Evolutionary conservation across 768 basidiomycete species (phyloP).

Genomic region (Auriscalpium orientale): DNA sequence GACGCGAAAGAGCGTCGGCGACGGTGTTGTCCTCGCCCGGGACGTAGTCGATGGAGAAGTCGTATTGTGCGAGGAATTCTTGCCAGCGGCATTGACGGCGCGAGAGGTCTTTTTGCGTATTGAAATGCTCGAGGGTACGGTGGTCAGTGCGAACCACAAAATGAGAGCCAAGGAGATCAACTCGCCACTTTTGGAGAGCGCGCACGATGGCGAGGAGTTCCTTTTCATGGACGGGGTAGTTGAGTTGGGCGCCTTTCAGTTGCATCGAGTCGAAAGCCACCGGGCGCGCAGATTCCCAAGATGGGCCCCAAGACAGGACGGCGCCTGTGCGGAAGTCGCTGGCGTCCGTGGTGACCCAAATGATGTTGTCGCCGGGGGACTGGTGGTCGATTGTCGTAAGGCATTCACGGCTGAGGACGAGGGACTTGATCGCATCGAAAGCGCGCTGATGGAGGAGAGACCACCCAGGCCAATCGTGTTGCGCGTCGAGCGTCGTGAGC

Average conservation of each 20-base stretch:
- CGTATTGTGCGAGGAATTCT: constrained; percentile 8
- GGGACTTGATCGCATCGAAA: constrained; percentile 28
- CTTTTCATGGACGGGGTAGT: too few relatives aligned
- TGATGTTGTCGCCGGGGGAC: constrained; percentile 22
- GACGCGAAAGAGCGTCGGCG: constrained; percentile 15
- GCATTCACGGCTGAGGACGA: too few relatives aligned
- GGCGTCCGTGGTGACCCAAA: constrained; percentile 29
- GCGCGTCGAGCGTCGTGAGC: too few relatives aligned
- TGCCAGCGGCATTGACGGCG: constrained; percentile 16
- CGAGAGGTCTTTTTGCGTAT: too few relatives aligned
- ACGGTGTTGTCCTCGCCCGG: constrained; percentile 11
- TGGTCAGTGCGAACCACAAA: too few relatives aligned
- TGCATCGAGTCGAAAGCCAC: constrained; percentile 25
- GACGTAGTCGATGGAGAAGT: constrained; percentile 13
- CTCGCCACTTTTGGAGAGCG: too few relatives aligned
- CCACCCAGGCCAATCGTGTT: constrained; percentile 21
- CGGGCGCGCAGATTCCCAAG: constrained; percentile 25
- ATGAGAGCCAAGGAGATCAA: too few relatives aligned
- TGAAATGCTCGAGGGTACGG: too few relatives aligned
- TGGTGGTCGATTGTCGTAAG: constrained; percentile 26
- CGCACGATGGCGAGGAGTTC: too few relatives aligned
- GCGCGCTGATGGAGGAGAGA: constrained; percentile 23
- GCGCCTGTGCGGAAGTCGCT: constrained; percentile 24
- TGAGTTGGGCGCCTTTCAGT: too few relatives aligned
- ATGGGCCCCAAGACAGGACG: too few relatives aligned